Percentiles rank a stretch among this genome's conserved stretches.
These are phyloP conservation scores for Apiospora hydei DNA, from an alignment of 2,329 filamentous ascomycete genomes.

Conservation along the genomic window DNA sequence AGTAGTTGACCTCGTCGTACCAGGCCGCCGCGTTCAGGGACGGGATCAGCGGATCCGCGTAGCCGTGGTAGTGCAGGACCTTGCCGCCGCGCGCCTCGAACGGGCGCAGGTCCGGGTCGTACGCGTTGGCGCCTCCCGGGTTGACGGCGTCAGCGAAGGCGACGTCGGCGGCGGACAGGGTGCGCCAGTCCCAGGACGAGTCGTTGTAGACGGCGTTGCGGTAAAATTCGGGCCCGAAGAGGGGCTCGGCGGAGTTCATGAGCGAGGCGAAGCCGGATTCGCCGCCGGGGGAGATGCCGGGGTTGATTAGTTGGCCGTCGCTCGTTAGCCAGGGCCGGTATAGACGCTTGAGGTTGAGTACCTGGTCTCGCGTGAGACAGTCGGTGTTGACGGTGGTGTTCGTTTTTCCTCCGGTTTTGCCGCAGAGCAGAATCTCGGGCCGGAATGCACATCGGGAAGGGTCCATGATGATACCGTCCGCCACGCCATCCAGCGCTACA, in stretches of 20 bases:
- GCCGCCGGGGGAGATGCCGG: constrained; percentile 55
- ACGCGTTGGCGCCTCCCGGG: constrained; percentile 48
- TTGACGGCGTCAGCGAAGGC: constrained; percentile 42
- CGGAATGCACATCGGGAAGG: constrained; percentile 54
- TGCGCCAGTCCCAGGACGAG: constrained; percentile 43
- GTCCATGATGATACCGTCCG: constrained; percentile 57
- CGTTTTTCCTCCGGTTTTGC: constrained; percentile 10
- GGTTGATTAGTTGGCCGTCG: constrained; percentile 47
- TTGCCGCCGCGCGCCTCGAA: constrained; percentile 51
- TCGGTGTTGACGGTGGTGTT: constrained; percentile 35
- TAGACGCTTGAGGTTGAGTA: constrained; percentile 44
- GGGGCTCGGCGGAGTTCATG: constrained; percentile 40
- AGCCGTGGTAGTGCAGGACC: constrained; percentile 55
- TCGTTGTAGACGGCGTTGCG: constrained; percentile 51
- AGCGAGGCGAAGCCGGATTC: constrained; percentile 47
- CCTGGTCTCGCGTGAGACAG: constrained; percentile 53
- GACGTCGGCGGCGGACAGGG: constrained; percentile 42
- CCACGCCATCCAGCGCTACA: constrained; percentile 51
- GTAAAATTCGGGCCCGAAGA: constrained; percentile 44
- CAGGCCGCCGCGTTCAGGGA: constrained; percentile 43
- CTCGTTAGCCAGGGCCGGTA: constrained; percentile 37
- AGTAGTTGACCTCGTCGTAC: constrained; percentile 40
- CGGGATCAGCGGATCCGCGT: constrained; percentile 50
- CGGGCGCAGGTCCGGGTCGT: constrained; percentile 46
- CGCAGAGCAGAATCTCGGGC: constrained; percentile 49